Percentiles rank a stretch among this genome's conserved stretches.
Evolutionary conservation across 441 rosid genomes (phyloP).

Genomic region (Geranium incanum): DNA sequence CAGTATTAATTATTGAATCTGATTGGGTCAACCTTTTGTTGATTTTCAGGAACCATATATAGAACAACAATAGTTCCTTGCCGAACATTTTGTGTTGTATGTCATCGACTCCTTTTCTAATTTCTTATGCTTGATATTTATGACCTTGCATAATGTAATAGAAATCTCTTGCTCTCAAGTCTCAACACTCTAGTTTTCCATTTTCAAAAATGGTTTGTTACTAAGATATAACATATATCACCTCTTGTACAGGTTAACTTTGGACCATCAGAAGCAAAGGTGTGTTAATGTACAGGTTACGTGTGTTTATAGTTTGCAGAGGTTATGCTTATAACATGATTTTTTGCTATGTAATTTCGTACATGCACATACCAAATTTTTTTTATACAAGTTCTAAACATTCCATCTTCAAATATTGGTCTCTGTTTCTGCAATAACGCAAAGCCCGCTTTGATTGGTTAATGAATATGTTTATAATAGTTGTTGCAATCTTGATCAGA

Average conservation of each 20-base stretch:
- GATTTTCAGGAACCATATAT: slow-evolving; percentile 79
- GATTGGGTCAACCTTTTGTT: slow-evolving; percentile 19
- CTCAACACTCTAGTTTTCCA: not conserved
- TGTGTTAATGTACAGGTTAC: slow-evolving; percentile 26
- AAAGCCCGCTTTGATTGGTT: not conserved
- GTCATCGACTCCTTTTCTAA: slow-evolving; percentile 26
- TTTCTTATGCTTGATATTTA: slow-evolving; percentile 9
- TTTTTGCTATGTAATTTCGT: slow-evolving; percentile 6
- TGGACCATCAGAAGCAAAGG: slow-evolving; percentile 95
- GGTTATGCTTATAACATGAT: not conserved
- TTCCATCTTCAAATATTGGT: not conserved
- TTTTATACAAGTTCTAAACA: not conserved
- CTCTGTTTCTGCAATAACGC: slow-evolving; percentile 1
- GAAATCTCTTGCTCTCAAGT: not conserved
- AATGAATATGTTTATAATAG: slow-evolving; percentile 12
- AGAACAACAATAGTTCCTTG: slow-evolving; percentile 76
- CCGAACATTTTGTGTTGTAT: slow-evolving; percentile 82
- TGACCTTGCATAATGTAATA: not conserved
- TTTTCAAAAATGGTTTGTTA: slow-evolving; percentile 3
- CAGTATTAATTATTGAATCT: slow-evolving; percentile 13
- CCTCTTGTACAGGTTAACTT: slow-evolving; percentile 64
- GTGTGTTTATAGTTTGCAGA: slow-evolving; percentile 8
- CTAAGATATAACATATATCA: slow-evolving; percentile 13
- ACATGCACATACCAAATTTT: not conserved
- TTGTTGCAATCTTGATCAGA: slow-evolving; percentile 32